phyloP scores from a whole-genome alignment of 1,284 basidiomycete species.

The Blastosporella zonata region DNA sequence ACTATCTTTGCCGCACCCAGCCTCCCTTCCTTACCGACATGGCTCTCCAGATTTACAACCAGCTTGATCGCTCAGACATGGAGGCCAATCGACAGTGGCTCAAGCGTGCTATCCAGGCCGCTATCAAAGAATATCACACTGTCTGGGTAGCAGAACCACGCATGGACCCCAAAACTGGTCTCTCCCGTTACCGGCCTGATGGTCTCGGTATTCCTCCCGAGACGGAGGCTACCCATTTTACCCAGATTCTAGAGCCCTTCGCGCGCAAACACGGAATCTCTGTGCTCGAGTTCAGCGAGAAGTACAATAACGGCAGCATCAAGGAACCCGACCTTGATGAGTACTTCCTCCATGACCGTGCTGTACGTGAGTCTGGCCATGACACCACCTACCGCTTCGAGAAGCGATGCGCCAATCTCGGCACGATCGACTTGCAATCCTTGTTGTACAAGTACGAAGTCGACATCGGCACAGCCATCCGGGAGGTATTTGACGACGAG shows the following conservation, averaged over 20 bases:
- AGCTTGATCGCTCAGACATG: slow-evolving; percentile 83
- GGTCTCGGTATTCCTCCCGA: slow-evolving; percentile 97
- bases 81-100: slow-evolving; percentile 88
- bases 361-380: slow-evolving; percentile 93
- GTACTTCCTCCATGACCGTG: slow-evolving; percentile 96
- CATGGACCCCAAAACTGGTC: slow-evolving; percentile 88
- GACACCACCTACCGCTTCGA: slow-evolving; percentile 98
- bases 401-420: slow-evolving; percentile 93
- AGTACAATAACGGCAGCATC: slow-evolving; percentile 85
- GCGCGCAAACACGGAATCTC: slow-evolving; percentile 91
- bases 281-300: slow-evolving; percentile 96
- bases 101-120: slow-evolving; percentile 91
- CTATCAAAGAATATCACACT: slow-evolving; percentile 98
- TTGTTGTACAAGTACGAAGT: slow-evolving; percentile 92
- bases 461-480: slow-evolving; percentile 91
- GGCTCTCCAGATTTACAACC: slow-evolving; percentile 96
- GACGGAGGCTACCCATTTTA: slow-evolving; percentile 98
- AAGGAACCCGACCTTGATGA: slow-evolving; percentile 91
- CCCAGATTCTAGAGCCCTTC: slow-evolving; percentile 93
- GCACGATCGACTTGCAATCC: slow-evolving; percentile 94
- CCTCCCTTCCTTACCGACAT: slow-evolving; percentile 99
- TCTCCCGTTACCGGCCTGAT: slow-evolving; percentile 91
- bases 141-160: slow-evolving; percentile 95
- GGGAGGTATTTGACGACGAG: slow-evolving; percentile 90
- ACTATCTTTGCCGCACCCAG: slow-evolving; percentile 95